phyloP scores from a whole-genome alignment of 495 filamentous ascomycete species.

The Daldinia grandis region DNA sequence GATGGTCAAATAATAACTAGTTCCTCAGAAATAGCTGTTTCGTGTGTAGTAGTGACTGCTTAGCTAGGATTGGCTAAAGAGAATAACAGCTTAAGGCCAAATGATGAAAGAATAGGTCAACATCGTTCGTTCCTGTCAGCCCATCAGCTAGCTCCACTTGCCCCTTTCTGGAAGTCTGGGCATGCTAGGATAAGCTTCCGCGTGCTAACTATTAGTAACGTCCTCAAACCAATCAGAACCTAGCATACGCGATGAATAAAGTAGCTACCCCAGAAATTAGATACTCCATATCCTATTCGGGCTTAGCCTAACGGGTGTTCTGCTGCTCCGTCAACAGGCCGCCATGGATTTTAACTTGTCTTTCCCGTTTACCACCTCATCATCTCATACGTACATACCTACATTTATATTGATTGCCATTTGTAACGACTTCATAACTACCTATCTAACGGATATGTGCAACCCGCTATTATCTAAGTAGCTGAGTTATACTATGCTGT shows the following conservation, averaged over 20 bases:
- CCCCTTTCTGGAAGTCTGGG: conserved; percentile 20
- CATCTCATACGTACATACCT: background rate
- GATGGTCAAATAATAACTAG: no score
- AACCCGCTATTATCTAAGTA: conserved; percentile 13
- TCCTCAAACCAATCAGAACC: conserved; percentile 16
- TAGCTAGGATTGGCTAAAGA: background rate
- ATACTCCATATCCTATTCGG: conserved; percentile 1
- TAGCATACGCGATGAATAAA: conserved; percentile 16
- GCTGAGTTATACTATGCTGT: conserved; percentile 11
- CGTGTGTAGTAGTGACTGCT: background rate
- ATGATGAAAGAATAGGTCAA: background rate
- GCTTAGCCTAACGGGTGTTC: conserved; percentile 15
- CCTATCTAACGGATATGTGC: conserved; percentile 28
- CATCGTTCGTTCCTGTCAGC: conserved; percentile 35
- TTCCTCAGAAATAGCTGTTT: no score
- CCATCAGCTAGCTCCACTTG: conserved; percentile 15
- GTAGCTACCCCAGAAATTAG: conserved; percentile 35
- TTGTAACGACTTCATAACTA: conserved; percentile 9
- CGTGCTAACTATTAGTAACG: conserved; percentile 11
- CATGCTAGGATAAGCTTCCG: conserved; percentile 31
- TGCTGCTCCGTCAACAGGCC: conserved; percentile 29
- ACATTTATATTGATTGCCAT: conserved; percentile 1
- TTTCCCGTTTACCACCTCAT: conserved; percentile 7
- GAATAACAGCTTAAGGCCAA: background rate
- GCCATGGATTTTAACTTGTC: conserved; percentile 10